Evolutionary conservation across 1,139 yeast genomes (phyloP), one percentile per base, ranked within the genome.

Genomic region (Protomyces inouyei): DNA sequence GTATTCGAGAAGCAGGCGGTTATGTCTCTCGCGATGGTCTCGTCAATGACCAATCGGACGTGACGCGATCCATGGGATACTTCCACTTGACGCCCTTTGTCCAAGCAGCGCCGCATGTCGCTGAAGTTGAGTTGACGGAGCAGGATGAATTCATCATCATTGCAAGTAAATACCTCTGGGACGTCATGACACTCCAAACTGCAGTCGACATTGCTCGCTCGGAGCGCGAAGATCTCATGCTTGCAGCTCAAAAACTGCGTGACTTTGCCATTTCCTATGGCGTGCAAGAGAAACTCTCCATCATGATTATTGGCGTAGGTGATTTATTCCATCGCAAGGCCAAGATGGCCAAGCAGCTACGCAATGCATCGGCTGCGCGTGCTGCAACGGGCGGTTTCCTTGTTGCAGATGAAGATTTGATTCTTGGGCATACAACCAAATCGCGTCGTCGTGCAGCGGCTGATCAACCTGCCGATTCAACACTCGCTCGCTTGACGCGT

Each of bases 201-300:
- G 97, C 96, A 0, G 96, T 93, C 52, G 98, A 93, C 74, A 85
- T 93, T 64, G 87, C 92, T 25, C 82, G 97, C 67, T 88, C 88
- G 69, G 91, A 87, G 71, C 84, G 85, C 69, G 85, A 85, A 21
- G 90, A 90, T 70, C 95, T 97, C 2, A 87, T 90, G 86, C 75
- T 86, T 40, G 97, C 98, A 0, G 98, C 98, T 0, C 96, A 91
- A 71, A 90, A 88, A 72, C 79, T 93, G 70, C 83, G 98, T 72
- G 98, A 95, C 75, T 90, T 88, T 77, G 98, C 98, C 0, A 84
- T 93, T 67, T 86, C 97, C 1, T 93, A 91, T 73, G 98, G 98
- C 28, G 88, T 95, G 46, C 79, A 82, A 4, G 93, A 88, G 64
- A 88, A 89, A 70, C 81, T 89, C n/a, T 84, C 93, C 43, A 96